Base-by-base conservation (phyloP, 805 yeast species). In the Teunomyces lycoperdinae region DNA sequence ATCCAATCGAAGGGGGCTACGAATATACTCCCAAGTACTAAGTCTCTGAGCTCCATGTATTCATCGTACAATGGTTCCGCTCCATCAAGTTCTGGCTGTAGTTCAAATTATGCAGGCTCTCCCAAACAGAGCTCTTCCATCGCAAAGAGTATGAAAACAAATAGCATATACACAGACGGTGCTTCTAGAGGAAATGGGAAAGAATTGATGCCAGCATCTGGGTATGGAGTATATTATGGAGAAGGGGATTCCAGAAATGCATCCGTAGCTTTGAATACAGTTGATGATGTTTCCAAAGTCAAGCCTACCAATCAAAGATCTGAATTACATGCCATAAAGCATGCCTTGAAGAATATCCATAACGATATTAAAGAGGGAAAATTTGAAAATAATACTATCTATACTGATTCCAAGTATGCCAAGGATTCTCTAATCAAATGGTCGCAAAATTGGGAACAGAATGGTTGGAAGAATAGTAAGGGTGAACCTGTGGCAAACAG, bases 201-300 rank as follows among this genome's bases (percentile, higher is more conserved):
- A 16, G 41, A 44, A 0, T 53, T 55, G 7, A 70, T 77, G 0
- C 60, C 62, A 2, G 51, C 54, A 9, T 83, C 85, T 0, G 97
- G 97, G 0, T 82, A 78, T 57, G 97, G 96, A 20, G 87, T 86
- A 0, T 89, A 69, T 61, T 88, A 77, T 61, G 91, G 89, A 0
- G 67, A 55, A 0, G 58, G 63, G 31, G 85, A 83, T 56, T 49
- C 73, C 2, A 63, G 85, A 40, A 87, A 86, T 60, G 67, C 73
- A 8, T 71, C 84, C 0, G 80, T 72, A 4, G 79, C 84, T 0
- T 68, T 89, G 24, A 74, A 70, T 2, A 63, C 34, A 2, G 40
- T 42, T 9, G 48, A 50, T 61, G 2, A 58, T 58, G 30, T 26
- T n/a, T 17, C 50, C 1, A 42, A 27, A 7, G 51, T 38, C 9